Conservation (phyloP, 1,284 basidiomycete species). For the Dichomitus squalens region DNA sequence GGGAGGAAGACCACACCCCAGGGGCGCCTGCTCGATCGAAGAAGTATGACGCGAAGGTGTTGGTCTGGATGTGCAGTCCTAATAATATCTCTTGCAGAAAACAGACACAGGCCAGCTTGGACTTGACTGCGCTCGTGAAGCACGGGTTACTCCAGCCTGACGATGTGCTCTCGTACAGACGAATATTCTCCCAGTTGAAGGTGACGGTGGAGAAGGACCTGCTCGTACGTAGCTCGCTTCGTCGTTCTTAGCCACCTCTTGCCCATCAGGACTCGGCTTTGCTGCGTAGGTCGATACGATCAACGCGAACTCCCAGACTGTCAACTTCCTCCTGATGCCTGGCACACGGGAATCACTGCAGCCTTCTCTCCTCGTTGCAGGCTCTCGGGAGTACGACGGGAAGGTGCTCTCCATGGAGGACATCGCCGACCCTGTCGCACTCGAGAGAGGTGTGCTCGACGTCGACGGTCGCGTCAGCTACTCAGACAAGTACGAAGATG, state of each 20-base stretch:
- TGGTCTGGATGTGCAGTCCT: conserved; percentile 25
- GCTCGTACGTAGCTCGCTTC: conserved; percentile 39
- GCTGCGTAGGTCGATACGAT: conserved; percentile 45
- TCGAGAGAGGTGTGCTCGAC: conserved; percentile 54
- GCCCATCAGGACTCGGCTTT: neutral
- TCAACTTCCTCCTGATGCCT: conserved; percentile 46
- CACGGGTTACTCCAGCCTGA: conserved; percentile 47
- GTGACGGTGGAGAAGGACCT: conserved; percentile 54
- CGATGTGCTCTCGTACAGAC: conserved; percentile 54
- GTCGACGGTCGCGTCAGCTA: conserved; percentile 49
- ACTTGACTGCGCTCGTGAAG: conserved; percentile 46
- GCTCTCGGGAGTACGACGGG: conserved; percentile 32
- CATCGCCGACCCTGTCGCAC: conserved; percentile 45
- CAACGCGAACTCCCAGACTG: conserved; percentile 40
- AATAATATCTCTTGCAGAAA: conserved; percentile 8
- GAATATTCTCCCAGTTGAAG: conserved; percentile 42
- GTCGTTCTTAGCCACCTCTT: neutral
- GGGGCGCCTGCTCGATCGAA: conserved; percentile 9
- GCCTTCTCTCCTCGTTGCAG: conserved; percentile 35
- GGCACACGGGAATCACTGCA: conserved; percentile 42
- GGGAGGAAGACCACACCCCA: conserved; percentile 46
- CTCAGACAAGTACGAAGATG: conserved; percentile 29
- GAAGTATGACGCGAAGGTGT: too few relatives aligned
- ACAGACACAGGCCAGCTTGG: conserved; percentile 30
- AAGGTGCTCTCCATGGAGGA: conserved; percentile 36